Percentiles rank a stretch among this genome's conserved stretches.
Conservation (phyloP, 169 alveolate species). For the Amoebophrya sp. region DNA sequence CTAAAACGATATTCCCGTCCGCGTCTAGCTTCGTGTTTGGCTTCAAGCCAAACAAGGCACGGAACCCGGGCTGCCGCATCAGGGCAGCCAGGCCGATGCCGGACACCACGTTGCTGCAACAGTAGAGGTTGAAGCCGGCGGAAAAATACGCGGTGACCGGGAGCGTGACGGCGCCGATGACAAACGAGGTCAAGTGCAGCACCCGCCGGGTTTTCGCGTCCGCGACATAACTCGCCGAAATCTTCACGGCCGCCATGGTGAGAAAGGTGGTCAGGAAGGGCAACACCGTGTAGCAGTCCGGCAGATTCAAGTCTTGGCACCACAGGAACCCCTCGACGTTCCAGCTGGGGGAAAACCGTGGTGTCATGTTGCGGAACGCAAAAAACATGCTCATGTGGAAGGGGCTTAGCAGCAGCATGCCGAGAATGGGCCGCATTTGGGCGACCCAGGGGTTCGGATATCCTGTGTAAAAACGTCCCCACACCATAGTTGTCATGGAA, state of each 20-base stretch:
- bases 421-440: not conserved
- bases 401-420: not conserved
- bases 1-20: not conserved
- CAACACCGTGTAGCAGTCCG: not conserved
- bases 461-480: too few species aligned
- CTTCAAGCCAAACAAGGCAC: not conserved
- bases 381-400: not conserved
- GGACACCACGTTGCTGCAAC: not conserved
- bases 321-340: constrained; percentile 3
- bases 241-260: not conserved
- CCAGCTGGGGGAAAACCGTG: not conserved
- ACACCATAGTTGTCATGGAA: too few species aligned
- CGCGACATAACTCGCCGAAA: not conserved
- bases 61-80: not conserved
- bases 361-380: not conserved
- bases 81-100: not conserved
- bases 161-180: not conserved
- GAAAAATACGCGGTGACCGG: not conserved
- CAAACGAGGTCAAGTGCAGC: not conserved
- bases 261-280: not conserved
- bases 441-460: not conserved
- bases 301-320: not conserved
- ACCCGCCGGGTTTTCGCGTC: not conserved
- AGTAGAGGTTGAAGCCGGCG: not conserved
- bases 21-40: not conserved